These are phyloP conservation scores for Neonectria coccinea DNA, from an alignment of 2,329 filamentous ascomycete species.

Conservation along the genomic window DNA sequence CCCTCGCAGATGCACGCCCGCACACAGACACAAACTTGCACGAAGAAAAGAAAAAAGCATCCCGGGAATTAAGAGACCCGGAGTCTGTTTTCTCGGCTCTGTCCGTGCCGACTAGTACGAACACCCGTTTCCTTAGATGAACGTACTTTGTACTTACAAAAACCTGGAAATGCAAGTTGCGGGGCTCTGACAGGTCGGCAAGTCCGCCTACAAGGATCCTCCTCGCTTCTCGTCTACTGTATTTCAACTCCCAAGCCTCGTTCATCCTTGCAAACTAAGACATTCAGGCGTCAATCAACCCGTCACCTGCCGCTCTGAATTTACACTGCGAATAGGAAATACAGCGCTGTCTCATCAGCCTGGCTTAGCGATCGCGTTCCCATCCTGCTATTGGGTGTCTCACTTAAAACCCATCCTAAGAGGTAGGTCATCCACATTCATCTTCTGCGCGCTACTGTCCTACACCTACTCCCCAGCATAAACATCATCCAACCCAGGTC, in stretches of 20 bases:
- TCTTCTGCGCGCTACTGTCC: conserved; percentile 4
- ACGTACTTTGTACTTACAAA: background rate
- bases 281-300: conserved; percentile 10
- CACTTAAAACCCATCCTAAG: background rate
- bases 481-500: conserved; percentile 22
- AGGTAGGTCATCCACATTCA: background rate
- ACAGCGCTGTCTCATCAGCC: background rate
- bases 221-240: background rate
- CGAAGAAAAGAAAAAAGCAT: background rate
- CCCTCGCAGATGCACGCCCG: background rate
- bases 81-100: background rate
- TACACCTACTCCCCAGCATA: background rate
- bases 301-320: conserved; percentile 5
- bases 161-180: conserved; percentile 15
- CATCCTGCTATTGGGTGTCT: background rate
- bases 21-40: background rate
- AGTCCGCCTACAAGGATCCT: conserved; percentile 11
- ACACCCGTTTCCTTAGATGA: no score
- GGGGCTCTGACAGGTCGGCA: conserved; percentile 8
- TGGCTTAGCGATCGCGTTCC: conserved; percentile 11
- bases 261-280: background rate
- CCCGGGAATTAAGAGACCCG: background rate
- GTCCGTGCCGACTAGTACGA: no score
- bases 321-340: background rate
- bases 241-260: conserved; percentile 2